phyloP scores from a whole-genome alignment of 345 rosid genomes.

The Lepidium sativum region DNA sequence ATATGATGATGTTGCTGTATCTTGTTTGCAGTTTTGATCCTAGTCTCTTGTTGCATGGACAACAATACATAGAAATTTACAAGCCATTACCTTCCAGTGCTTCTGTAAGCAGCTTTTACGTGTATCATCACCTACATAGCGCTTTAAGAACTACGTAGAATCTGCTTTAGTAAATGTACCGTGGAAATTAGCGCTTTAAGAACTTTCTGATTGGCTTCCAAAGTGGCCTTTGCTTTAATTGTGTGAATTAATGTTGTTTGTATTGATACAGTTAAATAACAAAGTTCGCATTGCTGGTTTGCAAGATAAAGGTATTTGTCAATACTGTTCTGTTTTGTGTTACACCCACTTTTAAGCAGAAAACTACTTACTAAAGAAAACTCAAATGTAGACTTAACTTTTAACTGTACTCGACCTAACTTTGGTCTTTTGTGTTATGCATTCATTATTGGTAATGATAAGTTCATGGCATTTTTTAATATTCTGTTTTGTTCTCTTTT shows the following conservation, averaged over 20 bases:
- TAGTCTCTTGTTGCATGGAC: conserved; percentile 76
- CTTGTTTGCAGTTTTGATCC: conserved; percentile 51
- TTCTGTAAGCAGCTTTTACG: conserved; percentile 36
- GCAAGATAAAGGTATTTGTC: conserved; percentile 76
- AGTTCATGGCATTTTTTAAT: neutral
- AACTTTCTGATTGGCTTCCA: neutral
- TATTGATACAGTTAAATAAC: conserved; percentile 48
- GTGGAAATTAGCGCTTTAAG: neutral
- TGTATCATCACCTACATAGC: neutral
- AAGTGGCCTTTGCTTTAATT: neutral
- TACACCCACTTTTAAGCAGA: neutral
- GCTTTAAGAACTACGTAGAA: neutral
- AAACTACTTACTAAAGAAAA: neutral
- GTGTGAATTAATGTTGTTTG: conserved; percentile 4
- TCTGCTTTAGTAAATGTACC: neutral
- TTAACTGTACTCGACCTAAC: neutral
- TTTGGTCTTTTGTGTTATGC: neutral
- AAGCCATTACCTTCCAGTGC: conserved; percentile 68
- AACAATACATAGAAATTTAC: conserved; percentile 75
- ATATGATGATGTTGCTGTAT: neutral
- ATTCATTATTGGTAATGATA: neutral
- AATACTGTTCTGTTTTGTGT: neutral
- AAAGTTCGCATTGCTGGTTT: conserved; percentile 65
- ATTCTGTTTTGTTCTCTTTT: neutral
- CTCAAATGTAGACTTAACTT: neutral